phyloP scores from a whole-genome alignment of 768 basidiomycete species.

The Astraeus odoratus region DNA sequence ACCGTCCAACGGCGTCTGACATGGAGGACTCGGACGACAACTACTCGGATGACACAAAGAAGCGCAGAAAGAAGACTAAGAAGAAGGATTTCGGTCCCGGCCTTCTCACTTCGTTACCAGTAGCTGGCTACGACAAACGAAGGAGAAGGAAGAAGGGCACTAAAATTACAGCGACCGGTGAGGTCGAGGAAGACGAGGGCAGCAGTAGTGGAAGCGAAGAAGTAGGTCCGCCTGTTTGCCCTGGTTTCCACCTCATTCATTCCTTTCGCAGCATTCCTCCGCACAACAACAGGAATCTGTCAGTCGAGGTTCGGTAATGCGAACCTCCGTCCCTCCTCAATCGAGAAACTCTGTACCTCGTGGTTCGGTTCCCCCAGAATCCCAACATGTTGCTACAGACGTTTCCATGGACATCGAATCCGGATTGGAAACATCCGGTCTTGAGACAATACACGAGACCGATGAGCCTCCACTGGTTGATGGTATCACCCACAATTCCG shows the following conservation, averaged over 20 bases:
- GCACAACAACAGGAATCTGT: slow-evolving; percentile 28
- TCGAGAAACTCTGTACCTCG: slow-evolving; percentile 31
- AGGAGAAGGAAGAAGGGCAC: slow-evolving; percentile 45
- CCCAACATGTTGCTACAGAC: slow-evolving; percentile 15
- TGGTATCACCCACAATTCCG: slow-evolving; percentile 20
- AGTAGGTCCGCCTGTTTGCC: slow-evolving; percentile 25
- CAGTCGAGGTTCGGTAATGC: slow-evolving; percentile 26
- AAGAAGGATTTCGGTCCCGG: slow-evolving; percentile 48
- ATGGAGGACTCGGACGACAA: slow-evolving; percentile 61
- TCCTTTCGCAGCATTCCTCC: slow-evolving; percentile 16
- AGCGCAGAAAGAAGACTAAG: slow-evolving; percentile 43
- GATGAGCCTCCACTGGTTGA: slow-evolving; percentile 41
- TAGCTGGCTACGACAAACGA: slow-evolving; percentile 57
- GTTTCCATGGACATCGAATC: slow-evolving; percentile 36
- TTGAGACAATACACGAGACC: slow-evolving; percentile 59
- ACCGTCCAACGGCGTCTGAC: slow-evolving; percentile 61
- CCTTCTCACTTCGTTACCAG: slow-evolving; percentile 59
- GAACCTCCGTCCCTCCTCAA: slow-evolving; percentile 33
- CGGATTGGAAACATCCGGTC: slow-evolving; percentile 49
- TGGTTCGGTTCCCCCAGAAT: slow-evolving; percentile 36
- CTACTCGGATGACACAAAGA: slow-evolving; percentile 45
- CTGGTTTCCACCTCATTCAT: slow-evolving; percentile 13
- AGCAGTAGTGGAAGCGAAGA: slow-evolving; percentile 32
- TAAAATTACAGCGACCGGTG: slow-evolving; percentile 36
- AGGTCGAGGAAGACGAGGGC: slow-evolving; percentile 45